Percentiles rank a stretch among this genome's conserved stretches.
Evolutionary conservation across 192 early-diverging fungal genomes (phyloP).

Genomic region (Entophlyctis helioformis): DNA sequence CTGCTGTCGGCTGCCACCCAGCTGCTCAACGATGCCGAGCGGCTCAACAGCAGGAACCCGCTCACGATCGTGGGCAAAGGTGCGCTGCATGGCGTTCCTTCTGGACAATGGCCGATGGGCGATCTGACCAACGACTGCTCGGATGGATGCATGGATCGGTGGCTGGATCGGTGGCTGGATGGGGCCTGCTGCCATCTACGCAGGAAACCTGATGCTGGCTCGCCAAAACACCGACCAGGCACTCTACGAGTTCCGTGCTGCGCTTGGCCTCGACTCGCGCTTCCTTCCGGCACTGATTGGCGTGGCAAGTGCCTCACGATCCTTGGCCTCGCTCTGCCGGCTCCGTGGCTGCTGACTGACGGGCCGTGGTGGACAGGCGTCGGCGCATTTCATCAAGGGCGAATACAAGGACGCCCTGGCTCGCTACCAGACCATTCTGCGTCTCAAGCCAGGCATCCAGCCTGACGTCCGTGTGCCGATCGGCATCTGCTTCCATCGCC

Average conservation of each 20-base stretch:
- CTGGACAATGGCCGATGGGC: not conserved
- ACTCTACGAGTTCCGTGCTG: constrained; percentile 31
- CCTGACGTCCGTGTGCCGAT: constrained; percentile 74
- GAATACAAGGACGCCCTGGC: constrained; percentile 58
- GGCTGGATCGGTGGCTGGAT: no score
- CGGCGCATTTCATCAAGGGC: constrained; percentile 45
- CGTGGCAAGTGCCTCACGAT: constrained; percentile 33
- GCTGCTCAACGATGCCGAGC: constrained; percentile 63
- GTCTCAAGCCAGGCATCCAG: constrained; percentile 36
- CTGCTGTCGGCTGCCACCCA: constrained; percentile 58
- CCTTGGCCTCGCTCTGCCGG: no score
- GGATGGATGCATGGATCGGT: no score
- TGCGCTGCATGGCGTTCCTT: constrained; percentile 1
- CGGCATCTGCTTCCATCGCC: constrained; percentile 71
- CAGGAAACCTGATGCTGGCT: constrained; percentile 44
- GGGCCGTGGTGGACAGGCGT: no score
- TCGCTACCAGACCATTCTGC: constrained; percentile 65
- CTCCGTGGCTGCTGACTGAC: no score
- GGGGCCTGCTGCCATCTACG: constrained; percentile 1
- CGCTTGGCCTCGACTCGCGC: constrained; percentile 20
- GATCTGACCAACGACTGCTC: no score
- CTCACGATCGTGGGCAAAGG: constrained; percentile 67
- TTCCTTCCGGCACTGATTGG: constrained; percentile 45
- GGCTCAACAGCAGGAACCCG: constrained; percentile 54
- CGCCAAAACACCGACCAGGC: constrained; percentile 45